Base-by-base conservation (phyloP, 2,329 filamentous ascomycete species). In the Daldinia sp. region DNA sequence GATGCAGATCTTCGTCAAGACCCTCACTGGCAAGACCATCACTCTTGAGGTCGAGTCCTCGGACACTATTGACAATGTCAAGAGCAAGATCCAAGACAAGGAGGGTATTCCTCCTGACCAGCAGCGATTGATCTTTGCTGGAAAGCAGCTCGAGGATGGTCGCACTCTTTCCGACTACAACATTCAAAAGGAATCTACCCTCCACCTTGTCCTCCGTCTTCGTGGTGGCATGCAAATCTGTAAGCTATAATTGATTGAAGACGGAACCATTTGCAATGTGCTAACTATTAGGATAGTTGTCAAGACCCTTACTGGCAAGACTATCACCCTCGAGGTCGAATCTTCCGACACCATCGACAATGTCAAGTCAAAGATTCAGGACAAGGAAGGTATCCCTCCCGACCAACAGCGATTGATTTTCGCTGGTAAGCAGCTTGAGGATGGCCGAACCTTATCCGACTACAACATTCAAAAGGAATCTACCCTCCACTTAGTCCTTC, bases 1-100 rank as follows among this genome's bases (percentile, higher is more conserved):
- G 80, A 96, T 97, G 94, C 94, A 97, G 87, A 97, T 97, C 86
- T 97, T 97, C 81, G 94, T 97, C 75, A 97, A 97, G 90, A 97
- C 93, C 73, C 87, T 97, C 75, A 97, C 94, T 80, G 93, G 93
- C 75, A 94, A 94, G 84, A 94, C 91, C 62, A 94, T 94, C 77
- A 94, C 91, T 27, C 81, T 93, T 29, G 90, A 93, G 80, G 90
- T 93, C 21, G 90, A 92, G 77, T 90, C 87, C 0, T 88, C 84
- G 23, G 90, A 93, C 75, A 93, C 90, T 55, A 93, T 93, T 77
- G 91, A 94, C 80, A 94, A 94, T 71, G 92, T 94, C 61, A 94
- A 95, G 87, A 87, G 84, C 58, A 95, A 94, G 86, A 95, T 94
- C 58, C 92, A 95, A 80, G 92, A 95, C 76, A 94, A 95, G 86